phyloP scores from a whole-genome alignment of 805 yeast genomes.

The Metschnikowia aberdeeniae region DNA sequence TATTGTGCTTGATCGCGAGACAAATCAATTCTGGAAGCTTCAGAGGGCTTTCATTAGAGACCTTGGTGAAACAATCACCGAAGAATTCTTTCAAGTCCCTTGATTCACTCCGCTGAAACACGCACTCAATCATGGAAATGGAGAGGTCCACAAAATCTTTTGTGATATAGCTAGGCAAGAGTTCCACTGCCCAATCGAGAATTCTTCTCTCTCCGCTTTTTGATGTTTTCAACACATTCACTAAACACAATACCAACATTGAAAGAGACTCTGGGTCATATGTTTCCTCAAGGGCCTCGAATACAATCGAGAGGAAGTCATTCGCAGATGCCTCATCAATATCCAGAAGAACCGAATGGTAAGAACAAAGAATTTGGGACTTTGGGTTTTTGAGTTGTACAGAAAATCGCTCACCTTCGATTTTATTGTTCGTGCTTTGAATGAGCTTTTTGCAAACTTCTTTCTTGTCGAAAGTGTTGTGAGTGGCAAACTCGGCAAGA shows the following conservation, averaged over 20 bases:
- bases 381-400: conserved; percentile 1
- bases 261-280: conserved; percentile 5
- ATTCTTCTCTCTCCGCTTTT: background rate
- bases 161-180: conserved; percentile 24
- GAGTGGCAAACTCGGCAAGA: conserved; percentile 3
- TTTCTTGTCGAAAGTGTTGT: background rate
- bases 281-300: conserved; percentile 7
- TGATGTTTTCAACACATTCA: background rate
- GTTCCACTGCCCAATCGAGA: conserved; percentile 9
- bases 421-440: conserved; percentile 3
- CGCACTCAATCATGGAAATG: conserved; percentile 10
- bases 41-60: conserved; percentile 18
- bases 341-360: background rate
- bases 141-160: conserved; percentile 25
- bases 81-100: conserved; percentile 14
- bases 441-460: conserved; percentile 1
- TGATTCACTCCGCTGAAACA: conserved; percentile 6
- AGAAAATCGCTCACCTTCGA: background rate
- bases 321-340: background rate
- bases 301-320: conserved; percentile 3
- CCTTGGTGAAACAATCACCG: conserved; percentile 31
- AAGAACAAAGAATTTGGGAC: conserved; percentile 5
- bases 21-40: conserved; percentile 4
- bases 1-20: conserved; percentile 1
- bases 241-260: background rate